phyloP scores from a whole-genome alignment of 208 protist species.

The Acanthamoeba polyphaga region DNA sequence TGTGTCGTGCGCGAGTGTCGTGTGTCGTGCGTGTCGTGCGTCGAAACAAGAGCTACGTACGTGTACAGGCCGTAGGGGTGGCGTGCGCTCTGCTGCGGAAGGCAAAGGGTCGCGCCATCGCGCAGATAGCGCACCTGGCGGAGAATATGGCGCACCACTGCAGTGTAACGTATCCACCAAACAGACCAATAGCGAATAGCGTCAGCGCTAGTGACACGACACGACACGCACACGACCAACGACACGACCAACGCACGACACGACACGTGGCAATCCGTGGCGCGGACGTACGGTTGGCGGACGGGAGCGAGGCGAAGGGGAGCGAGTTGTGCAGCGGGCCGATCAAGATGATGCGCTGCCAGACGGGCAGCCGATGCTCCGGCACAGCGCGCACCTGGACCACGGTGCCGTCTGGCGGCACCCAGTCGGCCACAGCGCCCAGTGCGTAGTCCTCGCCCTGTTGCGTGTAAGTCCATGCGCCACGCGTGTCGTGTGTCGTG shows the following conservation, averaged over 20 bases:
- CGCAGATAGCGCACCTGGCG: neutral
- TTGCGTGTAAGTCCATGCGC: neutral
- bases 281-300: neutral
- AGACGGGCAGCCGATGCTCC: slow-evolving; percentile 20
- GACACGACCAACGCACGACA: no score
- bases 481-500: no score
- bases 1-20: neutral
- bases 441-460: neutral
- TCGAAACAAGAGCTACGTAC: neutral
- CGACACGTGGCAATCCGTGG: no score
- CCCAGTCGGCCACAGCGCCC: slow-evolving; percentile 2
- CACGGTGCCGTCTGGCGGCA: neutral
- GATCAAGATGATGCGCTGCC: neutral
- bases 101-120: neutral
- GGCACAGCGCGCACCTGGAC: neutral
- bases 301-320: neutral
- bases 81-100: neutral
- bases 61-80: slow-evolving; percentile 12
- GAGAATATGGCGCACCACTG: slow-evolving; percentile 36
- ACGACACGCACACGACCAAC: no score
- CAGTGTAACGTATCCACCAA: no score
- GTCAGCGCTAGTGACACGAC: no score
- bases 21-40: no score
- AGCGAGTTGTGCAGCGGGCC: neutral
- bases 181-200: no score